Evolutionary conservation across 225 moss, liverwort and hornwort species (phyloP).

Genomic region (Sphagnum contortum): DNA sequence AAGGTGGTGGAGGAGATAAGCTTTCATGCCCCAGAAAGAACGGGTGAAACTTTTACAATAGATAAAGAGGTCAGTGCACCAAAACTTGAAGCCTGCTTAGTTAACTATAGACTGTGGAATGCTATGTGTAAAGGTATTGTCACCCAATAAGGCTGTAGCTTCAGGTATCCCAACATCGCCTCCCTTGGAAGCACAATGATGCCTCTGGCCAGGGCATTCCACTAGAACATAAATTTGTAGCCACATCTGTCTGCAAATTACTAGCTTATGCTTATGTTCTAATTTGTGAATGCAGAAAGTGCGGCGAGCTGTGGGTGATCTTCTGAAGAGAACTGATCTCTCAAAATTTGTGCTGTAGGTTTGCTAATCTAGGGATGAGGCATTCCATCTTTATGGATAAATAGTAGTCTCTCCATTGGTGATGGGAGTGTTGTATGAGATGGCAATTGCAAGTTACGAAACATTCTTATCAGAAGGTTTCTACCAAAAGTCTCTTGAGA

Average conservation of each 20-base stretch:
- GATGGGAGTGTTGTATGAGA: too few species aligned
- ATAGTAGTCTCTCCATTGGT: too few species aligned
- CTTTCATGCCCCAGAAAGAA: constrained; percentile 68
- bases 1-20: constrained; percentile 85
- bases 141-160: neutral
- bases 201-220: neutral
- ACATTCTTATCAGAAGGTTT: too few species aligned
- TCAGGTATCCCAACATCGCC: neutral
- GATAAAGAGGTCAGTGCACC: constrained; percentile 54
- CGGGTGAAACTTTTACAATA: constrained; percentile 56
- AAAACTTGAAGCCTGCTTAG: neutral
- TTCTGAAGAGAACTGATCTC: constrained; percentile 61
- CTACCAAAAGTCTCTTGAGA: too few species aligned
- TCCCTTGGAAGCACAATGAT: too few species aligned
- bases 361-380: too few species aligned
- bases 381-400: too few species aligned
- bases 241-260: too few species aligned
- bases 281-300: constrained; percentile 40
- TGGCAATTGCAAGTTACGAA: too few species aligned
- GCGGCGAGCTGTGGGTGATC: constrained; percentile 58
- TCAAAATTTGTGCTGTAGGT: constrained; percentile 72
- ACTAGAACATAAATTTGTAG: neutral
- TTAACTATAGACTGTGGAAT: too few species aligned
- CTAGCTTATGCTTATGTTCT: too few species aligned
- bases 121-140: neutral